Evolutionary conservation across 352 stramenopile species (phyloP), one percentile per base, ranked within the genome.

Genomic region (Globisporangium cylindrosporum): DNA sequence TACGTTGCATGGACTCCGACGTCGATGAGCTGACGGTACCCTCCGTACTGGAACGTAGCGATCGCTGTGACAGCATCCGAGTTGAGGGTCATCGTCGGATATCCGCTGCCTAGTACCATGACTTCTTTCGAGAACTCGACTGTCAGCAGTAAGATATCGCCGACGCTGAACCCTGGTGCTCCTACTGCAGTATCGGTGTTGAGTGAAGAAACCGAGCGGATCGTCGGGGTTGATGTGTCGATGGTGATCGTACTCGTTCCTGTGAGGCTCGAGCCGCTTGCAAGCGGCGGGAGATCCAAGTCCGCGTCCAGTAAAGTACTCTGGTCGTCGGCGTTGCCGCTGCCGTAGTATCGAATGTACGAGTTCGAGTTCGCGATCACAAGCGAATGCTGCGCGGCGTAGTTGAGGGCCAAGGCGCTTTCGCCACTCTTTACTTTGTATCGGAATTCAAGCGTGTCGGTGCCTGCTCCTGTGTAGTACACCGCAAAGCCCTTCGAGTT

Each of bases 51-150:
- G 62, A 94, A 88, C 1, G 25, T 69, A 2, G 85, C 86, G 2
- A 38, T 8, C 20, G 66, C 66, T 1, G 62, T 73, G 0, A 80
- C 78, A 3, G 32, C 3, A 8, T 76, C 80, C 0, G 84, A 86
- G 29, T 85, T 91, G 0, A 94, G 58, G 1, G 59, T 15, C 10
- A 94, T 58, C 0, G 68, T 79, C 2, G 84, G 82, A 12, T 22
- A 57, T 0, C 81, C 86, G 18, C 5, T 49, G 5, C 41, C 41
- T 2, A 68, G 51, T 2, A 94, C 80, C 4, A 65, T 34, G 1
- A 96, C 76, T 20, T 88, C 80, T 2, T 70, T 73, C 0, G 87
- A 90, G 43, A 91, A 95, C 20, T 73, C 64, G 20, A 94, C 84
- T 3, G 80, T 69, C 25, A 96, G 72, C 22, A 92, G 76, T 24